Evolutionary conservation across 352 stramenopile species (phyloP).

Genomic region (Pythium inflatum): DNA sequence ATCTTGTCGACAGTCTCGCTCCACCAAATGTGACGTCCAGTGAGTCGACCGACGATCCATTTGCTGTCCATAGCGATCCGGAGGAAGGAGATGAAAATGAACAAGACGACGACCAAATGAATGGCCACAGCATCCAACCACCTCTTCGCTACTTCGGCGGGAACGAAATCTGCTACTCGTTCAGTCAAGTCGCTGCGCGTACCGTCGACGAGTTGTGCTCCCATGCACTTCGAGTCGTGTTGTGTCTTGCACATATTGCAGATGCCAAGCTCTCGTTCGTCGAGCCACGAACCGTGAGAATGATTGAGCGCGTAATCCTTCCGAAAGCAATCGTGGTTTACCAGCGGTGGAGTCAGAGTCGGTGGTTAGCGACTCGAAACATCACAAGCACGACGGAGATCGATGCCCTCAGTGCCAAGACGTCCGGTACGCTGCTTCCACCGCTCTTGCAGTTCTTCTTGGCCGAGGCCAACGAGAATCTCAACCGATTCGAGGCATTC

Average conservation of each 20-base stretch:
- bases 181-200: slow-evolving; percentile 58
- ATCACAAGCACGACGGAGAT: slow-evolving; percentile 55
- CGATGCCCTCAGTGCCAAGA: slow-evolving; percentile 42
- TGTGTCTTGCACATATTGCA: slow-evolving; percentile 66
- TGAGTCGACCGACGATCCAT: slow-evolving; percentile 29
- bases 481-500: slow-evolving; percentile 52
- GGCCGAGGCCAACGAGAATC: slow-evolving; percentile 52
- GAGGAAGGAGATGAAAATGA: slow-evolving; percentile 41
- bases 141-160: slow-evolving; percentile 45
- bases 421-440: slow-evolving; percentile 57
- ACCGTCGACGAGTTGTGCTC: slow-evolving; percentile 72
- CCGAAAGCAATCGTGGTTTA: slow-evolving; percentile 70
- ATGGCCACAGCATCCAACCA: slow-evolving; percentile 10
- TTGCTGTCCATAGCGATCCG: slow-evolving; percentile 32
- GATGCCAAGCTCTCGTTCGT: slow-evolving; percentile 65
- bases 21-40: slow-evolving; percentile 42
- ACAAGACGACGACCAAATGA: slow-evolving; percentile 46
- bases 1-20: slow-evolving; percentile 62
- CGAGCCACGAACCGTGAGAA: slow-evolving; percentile 41
- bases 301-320: slow-evolving; percentile 51
- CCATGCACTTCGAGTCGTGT: slow-evolving; percentile 62
- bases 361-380: slow-evolving; percentile 63
- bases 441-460: slow-evolving; percentile 72
- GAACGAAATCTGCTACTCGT: slow-evolving; percentile 61
- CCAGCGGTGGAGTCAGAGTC: slow-evolving; percentile 71